Evolutionary conservation across 306 rosid species (phyloP).

Genomic region (Rubus idaeus): DNA sequence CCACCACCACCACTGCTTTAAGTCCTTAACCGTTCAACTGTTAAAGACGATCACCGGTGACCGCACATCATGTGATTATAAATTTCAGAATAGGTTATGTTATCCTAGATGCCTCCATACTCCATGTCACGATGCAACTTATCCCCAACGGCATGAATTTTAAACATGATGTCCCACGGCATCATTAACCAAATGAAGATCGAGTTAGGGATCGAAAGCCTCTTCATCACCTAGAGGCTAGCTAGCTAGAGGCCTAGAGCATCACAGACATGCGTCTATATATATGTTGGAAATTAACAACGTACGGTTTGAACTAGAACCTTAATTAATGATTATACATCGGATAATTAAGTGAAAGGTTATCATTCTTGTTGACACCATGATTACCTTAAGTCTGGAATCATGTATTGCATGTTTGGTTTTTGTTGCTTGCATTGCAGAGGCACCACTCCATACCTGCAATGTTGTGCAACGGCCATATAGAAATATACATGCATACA

Average conservation of each 20-base stretch:
- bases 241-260: too few species aligned
- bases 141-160: conserved; percentile 11
- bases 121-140: conserved; percentile 1
- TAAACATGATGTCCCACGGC: background rate
- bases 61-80: background rate
- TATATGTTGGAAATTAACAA: too few species aligned
- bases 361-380: too few species aligned
- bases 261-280: too few species aligned
- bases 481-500: background rate
- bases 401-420: too few species aligned
- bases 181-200: background rate
- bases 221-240: too few species aligned
- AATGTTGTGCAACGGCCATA: background rate
- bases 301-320: too few species aligned
- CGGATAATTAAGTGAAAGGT: too few species aligned
- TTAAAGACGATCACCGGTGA: background rate
- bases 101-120: conserved; percentile 2
- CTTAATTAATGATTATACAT: too few species aligned
- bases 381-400: too few species aligned
- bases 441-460: background rate
- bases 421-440: background rate
- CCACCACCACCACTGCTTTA: background rate
- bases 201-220: too few species aligned
- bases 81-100: background rate
- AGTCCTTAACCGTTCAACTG: conserved; percentile 5